phyloP scores from a whole-genome alignment of 495 filamentous ascomycete genomes.

The Ascodesmis nigricans region DNA sequence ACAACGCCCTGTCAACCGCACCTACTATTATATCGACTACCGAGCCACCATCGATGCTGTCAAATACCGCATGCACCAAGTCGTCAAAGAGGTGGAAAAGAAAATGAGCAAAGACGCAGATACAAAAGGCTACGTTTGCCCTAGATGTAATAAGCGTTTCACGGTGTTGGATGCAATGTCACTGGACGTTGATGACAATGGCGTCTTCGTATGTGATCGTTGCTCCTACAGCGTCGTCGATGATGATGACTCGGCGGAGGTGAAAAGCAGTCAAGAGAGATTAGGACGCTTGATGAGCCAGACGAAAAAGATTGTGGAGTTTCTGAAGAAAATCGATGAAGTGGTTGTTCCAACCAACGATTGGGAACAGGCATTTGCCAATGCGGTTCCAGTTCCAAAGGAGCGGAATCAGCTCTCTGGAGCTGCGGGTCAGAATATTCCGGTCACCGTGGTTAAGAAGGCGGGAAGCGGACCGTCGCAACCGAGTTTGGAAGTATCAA shows the following conservation, averaged over 20 bases:
- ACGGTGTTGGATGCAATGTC: slow-evolving; percentile 57
- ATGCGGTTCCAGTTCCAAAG: slow-evolving; percentile 36
- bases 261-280: slow-evolving; percentile 57
- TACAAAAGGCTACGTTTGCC: slow-evolving; percentile 73
- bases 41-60: slow-evolving; percentile 86
- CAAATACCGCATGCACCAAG: slow-evolving; percentile 72
- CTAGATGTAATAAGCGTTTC: slow-evolving; percentile 59
- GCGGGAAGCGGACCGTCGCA: slow-evolving; percentile 48
- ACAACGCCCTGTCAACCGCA: slow-evolving; percentile 56
- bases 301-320: slow-evolving; percentile 58
- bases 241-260: slow-evolving; percentile 39
- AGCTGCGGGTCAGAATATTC: slow-evolving; percentile 30
- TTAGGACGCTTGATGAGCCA: slow-evolving; percentile 71
- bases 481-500: slow-evolving; percentile 53
- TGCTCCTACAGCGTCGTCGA: slow-evolving; percentile 51
- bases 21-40: slow-evolving; percentile 93
- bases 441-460: slow-evolving; percentile 28
- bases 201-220: slow-evolving; percentile 52
- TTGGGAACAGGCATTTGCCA: slow-evolving; percentile 52
- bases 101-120: slow-evolving; percentile 60
- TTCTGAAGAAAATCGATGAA: slow-evolving; percentile 69
- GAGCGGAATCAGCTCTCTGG: slow-evolving; percentile 37
- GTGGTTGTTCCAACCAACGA: slow-evolving; percentile 64
- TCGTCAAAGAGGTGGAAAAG: slow-evolving; percentile 65
- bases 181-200: slow-evolving; percentile 28